Evolutionary conservation across 2,329 filamentous ascomycete genomes (phyloP), one percentile per base, ranked within the genome.

Genomic region (Eutypella sp.): DNA sequence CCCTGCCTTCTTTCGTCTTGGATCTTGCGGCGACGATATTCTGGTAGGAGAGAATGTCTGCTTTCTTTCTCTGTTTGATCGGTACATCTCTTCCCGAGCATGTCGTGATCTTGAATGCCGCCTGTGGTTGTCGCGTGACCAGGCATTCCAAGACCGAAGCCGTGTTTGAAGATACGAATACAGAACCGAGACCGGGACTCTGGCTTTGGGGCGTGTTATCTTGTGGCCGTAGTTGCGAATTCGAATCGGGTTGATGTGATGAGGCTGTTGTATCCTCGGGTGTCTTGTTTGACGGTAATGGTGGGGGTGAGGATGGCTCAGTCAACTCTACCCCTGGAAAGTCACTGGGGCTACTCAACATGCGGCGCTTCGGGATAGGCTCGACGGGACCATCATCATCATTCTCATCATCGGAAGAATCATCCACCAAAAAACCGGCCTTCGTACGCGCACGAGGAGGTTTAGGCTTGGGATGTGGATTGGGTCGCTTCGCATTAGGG

Each of bases 1-100:
- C 87, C 47, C 82, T 75, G 2, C 85, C 84, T 46, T 84, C 78
- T 51, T 80, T 82, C 1, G 77, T 82, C 45, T 69, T 79, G 5
- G 85, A 88, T 41, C 85, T 74, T 10, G 81, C 76, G 19, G 85
- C 84, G 3, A 87, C 78, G 55, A 89, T 75, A 33, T 78, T 70
- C 57, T 87, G 81, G 57, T 85, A 89, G 0, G 84, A 72, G 1
- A 78, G 61, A 1, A 68, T 61, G 1, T 66, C 63, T 1, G 65
- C 62, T 7, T 67, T 60, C 44, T 71, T 72, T 42, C 82, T 79
- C 56, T 79, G 70, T 38, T 73, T 73, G 38, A 89, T 72, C 0
- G 76, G 70, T 2, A 79, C 64, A 0, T 70, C 70, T 36, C 72
- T 77, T 24, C 86, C 86, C 19, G 73, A 69, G 47, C 79, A 82